Conservation (phyloP, 805 yeast species). For the Phaffomyces opuntiae region DNA sequence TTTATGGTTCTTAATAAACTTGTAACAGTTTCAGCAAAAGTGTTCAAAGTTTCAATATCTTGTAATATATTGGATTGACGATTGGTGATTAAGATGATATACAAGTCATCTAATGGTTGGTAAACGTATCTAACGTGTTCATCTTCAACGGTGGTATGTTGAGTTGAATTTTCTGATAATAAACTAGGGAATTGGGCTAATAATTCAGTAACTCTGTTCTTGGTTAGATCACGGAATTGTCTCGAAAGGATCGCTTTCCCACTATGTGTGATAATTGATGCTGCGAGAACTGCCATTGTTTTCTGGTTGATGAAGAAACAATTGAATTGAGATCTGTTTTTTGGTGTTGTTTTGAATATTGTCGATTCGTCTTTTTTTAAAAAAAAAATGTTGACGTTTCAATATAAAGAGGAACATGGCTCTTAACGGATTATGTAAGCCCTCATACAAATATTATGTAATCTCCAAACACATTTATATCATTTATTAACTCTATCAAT, state of each 20-base stretch:
- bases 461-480: too few relatives aligned
- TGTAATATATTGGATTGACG: conserved; percentile 86
- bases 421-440: too few relatives aligned
- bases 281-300: conserved; percentile 75
- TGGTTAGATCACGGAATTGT: conserved; percentile 79
- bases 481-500: too few relatives aligned
- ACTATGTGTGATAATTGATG: conserved; percentile 86
- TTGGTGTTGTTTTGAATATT: neutral
- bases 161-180: conserved; percentile 60
- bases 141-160: conserved; percentile 92
- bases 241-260: conserved; percentile 91
- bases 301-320: neutral
- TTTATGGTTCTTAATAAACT: conserved; percentile 64
- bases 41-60: conserved; percentile 86
- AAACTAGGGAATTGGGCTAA: conserved; percentile 81
- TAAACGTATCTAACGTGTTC: conserved; percentile 88
- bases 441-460: too few relatives aligned
- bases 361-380: too few relatives aligned
- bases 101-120: conserved; percentile 92
- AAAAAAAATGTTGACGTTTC: too few relatives aligned
- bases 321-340: neutral
- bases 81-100: conserved; percentile 85
- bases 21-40: conserved; percentile 77
- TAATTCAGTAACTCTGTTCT: conserved; percentile 79
- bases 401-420: too few relatives aligned